Evolutionary conservation across 2,329 filamentous ascomycete genomes (phyloP), one percentile per base, ranked within the genome.

Genomic region (Hypoxylon sp.): DNA sequence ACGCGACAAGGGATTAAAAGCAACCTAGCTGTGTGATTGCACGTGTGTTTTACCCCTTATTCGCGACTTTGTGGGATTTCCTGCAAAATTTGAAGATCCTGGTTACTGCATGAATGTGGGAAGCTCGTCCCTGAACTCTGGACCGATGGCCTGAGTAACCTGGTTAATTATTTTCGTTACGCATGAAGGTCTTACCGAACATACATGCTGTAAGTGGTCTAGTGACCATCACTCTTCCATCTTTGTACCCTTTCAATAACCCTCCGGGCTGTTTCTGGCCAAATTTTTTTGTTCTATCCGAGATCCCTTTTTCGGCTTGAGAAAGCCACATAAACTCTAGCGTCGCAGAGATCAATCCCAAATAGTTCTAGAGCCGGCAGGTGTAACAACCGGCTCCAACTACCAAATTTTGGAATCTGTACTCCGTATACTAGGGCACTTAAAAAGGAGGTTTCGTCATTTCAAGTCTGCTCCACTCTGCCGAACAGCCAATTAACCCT

Each of bases 371-470:
- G 52, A 69, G 60, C 60, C 67, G 64, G 65, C 51, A 68, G 17
- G 67, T 65, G 49, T 53, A 48, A 69, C 34, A 36, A 9, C 38
- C 45, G 53, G 41, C 50, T 45, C 43, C 36, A 19, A 50, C 64
- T 65, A 64, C 58, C 10, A 49, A 62, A 60, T 49, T 55, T 63
- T 59, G 55, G 38, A 57, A 34, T 50, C 45, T 63, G 32, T 30
- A 9, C 9, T 2, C 5, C 9, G 9, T 7, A 0, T 46, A 55
- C 41, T 63, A 17, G n/a, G 32, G 57, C 49, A 61, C 48, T 53
- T 38, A 62, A 60, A 64, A 67, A 68, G 61, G 67, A 68, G 68
- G 58, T 55, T 65, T 65, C 68, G 68, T 70, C 68, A 70, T 70
- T 70, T 70, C 58, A 58, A 50, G 34, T 57, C 3, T 45, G 32